Evolutionary conservation across 2,329 filamentous ascomycete genomes (phyloP), one percentile per base, ranked within the genome.

Genomic region (Xylariomycetidae sp.): DNA sequence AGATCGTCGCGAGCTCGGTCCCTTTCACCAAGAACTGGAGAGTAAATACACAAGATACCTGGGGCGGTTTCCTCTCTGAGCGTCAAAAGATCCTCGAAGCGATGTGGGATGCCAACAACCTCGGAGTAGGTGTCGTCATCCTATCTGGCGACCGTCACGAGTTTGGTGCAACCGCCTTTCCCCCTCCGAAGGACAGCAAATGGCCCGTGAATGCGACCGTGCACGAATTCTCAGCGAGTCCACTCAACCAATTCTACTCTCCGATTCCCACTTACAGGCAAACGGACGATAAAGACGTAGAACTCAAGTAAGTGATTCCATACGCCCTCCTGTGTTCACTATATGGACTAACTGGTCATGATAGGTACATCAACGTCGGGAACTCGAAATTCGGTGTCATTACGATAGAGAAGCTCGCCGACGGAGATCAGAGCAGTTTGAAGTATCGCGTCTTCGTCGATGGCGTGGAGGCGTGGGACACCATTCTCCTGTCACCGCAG

Each of bases 21-120:
- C 92, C 92, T 0, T 95, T 98, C 57, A 97, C 92, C 6, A 94
- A 95, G 65, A 98, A 98, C 60, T 98, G 92, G 90, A 83, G 80
- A 16, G 77, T 95, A 44, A 90, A 92, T 44, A 80, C 79, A 3
- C 72, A 82, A 41, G 92, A 98, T 55, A 97, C 92, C 0, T 98
- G 92, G 92, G 88, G 87, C 29, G 90, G 90, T 0, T 96, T 94
- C 59, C 70, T 96, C 2, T 65, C 72, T 30, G 92, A 98, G 66
- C 81, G 92, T 12, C 76, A 73, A 34, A 70, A 69, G 35, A 75
- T 97, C 16, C 79, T 98, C 11, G 84, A 95, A 57, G 85, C 87
- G 3, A 95, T 96, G 77, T 97, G 92, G 88, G 82, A 85, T 41
- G 81, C 85, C 1, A 82, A 86, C n/a, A 66, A 76, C 2, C 75